These are phyloP conservation scores for Sporopachydermia quercuum DNA, from an alignment of 805 yeast species.

Conservation along the genomic window DNA sequence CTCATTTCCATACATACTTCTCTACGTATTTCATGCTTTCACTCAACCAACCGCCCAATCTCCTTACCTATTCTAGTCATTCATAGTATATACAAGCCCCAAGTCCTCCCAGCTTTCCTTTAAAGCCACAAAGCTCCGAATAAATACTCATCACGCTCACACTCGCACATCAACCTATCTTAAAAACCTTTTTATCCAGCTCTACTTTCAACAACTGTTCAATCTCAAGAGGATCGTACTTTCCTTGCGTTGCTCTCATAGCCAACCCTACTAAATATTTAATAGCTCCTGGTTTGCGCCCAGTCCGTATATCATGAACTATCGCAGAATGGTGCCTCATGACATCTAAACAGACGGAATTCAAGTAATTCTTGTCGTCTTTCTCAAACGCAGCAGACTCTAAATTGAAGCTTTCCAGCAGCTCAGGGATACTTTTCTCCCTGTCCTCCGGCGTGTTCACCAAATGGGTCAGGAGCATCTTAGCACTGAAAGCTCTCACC, in stretches of 20 bases:
- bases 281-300: slow-evolving; percentile 48
- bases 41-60: too few species aligned
- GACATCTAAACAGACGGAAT: slow-evolving; percentile 32
- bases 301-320: slow-evolving; percentile 38
- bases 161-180: too few species aligned
- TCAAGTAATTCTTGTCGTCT: slow-evolving; percentile 23
- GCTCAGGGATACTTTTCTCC: slow-evolving; percentile 20
- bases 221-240: too few species aligned
- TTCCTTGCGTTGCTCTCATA: slow-evolving; percentile 68
- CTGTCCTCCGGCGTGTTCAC: slow-evolving; percentile 20
- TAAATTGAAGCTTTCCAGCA: slow-evolving; percentile 12
- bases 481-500: slow-evolving; percentile 57
- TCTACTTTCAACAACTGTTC: too few species aligned
- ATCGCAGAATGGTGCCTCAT: slow-evolving; percentile 33
- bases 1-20: too few species aligned
- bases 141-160: too few species aligned
- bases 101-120: too few species aligned
- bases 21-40: too few species aligned
- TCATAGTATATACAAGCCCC: too few species aligned
- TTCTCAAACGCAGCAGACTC: slow-evolving; percentile 15
- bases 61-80: too few species aligned
- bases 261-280: slow-evolving; percentile 74
- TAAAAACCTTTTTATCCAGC: too few species aligned
- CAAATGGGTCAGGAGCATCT: slow-evolving; percentile 40
- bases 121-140: too few species aligned